Evolutionary conservation across 768 basidiomycete genomes (phyloP), one percentile per base, ranked within the genome.

Genomic region (Boletus pseudo-olivaceus): DNA sequence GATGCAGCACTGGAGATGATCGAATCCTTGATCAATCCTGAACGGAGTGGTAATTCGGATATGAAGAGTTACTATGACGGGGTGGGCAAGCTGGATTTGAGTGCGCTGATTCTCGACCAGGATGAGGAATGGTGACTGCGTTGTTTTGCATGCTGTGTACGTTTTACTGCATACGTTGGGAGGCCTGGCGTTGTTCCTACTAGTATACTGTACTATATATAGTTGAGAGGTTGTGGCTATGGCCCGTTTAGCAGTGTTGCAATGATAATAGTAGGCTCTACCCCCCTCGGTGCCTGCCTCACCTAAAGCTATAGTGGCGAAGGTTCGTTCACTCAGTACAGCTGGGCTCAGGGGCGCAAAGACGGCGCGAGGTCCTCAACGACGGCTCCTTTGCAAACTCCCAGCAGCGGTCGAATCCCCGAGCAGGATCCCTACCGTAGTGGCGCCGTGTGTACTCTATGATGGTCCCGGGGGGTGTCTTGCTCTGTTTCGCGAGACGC

Each of bases 361-460:
- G 94, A 98, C 1, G 95, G 94, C 23, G 78, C 82, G 47, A 99
- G 72, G 67, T 98, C 96, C 49, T 79, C 76, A 33, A 81, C 65
- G n/a, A 96, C 77, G 5, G 80, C 78, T 82, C 75, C 67, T 79
- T 73, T 14, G 87, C 89, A 69, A 93, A 98, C 42, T 71, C 66
- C 82, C 85, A 96, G 96, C 96, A 98, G 29, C 79, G 73, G 65
- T 93, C 95, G 59, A 98, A 99, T 1, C 94, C 96, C 40, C 79
- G 82, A 0, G 97, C 96, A 5, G 97, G 97, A 34, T 82, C 73
- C 35, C 89, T 81, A 10, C 75, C 75, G 70, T 96, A 94, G 54
- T 94, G 78, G 53, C 79, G 73, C 23, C 23, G 4, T 59, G 75
- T 82, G 72, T 98, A 99, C 69, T 96, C 93, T 9, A 71, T 69